Evolutionary conservation across 352 stramenopile genomes (phyloP).

Genomic region (Blastocystis sp.): DNA sequence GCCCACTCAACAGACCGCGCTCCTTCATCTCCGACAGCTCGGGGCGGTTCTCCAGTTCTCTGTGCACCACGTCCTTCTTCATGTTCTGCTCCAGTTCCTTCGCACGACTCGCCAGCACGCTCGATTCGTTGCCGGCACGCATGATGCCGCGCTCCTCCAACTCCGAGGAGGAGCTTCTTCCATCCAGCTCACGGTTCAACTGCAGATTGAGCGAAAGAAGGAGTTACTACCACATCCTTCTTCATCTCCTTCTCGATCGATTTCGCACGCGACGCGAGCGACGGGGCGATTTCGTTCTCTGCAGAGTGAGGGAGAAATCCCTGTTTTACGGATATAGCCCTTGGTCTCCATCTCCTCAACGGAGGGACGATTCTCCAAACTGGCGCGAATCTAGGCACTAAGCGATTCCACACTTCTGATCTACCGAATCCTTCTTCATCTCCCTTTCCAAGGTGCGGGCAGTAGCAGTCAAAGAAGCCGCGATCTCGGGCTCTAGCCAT

Average conservation of each 20-base stretch:
- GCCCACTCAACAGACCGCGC: too few relatives aligned
- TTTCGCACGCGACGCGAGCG: too few relatives aligned
- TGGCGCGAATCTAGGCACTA: too few relatives aligned
- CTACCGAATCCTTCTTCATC: slow-evolving; percentile 27
- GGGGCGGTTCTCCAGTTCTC: too few relatives aligned
- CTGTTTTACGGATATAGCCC: too few relatives aligned
- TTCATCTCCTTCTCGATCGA: too few relatives aligned
- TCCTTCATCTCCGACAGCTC: too few relatives aligned
- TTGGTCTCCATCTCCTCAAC: too few relatives aligned
- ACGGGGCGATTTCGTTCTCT: too few relatives aligned
- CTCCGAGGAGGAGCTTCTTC: neutral
- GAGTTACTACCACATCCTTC: too few relatives aligned
- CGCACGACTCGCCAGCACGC: neutral
- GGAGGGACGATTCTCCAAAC: too few relatives aligned
- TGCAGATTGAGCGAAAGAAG: neutral
- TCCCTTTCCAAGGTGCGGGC: neutral
- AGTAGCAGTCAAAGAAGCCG: neutral
- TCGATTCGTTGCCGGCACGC: neutral
- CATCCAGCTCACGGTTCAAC: slow-evolving; percentile 3
- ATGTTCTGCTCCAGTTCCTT: slow-evolving; percentile 21
- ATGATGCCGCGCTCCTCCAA: slow-evolving; percentile 21
- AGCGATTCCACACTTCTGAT: neutral
- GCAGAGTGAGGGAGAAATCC: too few relatives aligned
- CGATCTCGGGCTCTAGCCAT: neutral
- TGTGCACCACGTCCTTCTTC: neutral